Base-by-base conservation (phyloP, 805 yeast genomes). In the Zygotorulaspora chibaensis region DNA sequence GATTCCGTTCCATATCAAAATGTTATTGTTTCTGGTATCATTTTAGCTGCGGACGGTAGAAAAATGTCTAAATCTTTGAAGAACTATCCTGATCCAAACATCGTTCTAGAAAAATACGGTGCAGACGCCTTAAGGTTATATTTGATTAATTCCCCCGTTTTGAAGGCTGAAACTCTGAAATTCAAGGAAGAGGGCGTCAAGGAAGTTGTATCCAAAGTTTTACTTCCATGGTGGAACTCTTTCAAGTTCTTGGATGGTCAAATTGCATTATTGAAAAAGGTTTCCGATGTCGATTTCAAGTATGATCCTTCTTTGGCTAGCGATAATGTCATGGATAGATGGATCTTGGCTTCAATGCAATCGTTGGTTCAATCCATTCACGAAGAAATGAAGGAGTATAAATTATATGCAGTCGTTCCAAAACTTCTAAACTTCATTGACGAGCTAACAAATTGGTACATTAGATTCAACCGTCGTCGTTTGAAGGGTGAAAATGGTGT, bases 101-200 rank as follows among this genome's bases (percentile, higher is more conserved):
- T 79, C 54, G 83, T 93, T 50, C 76, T 93, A 64, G 77, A 86
- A 55, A 83, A 81, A 65, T 90, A 87, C 63, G 99, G 99, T 75
- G 96, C 99, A 37, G 99, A 93, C 74, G 96, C 99, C 25, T 76
- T 93, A 62, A 84, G 99, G 71, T 75, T 93, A 62, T 93, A 93
- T 67, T 79, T 93, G 72, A 93, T 93, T 71, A 93, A 91, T 71
- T 93, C 99, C 3, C 99, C 99, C 13, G 97, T 95, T 7, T 77
- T 93, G 65, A 85, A 93, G 61, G 99, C 98, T 38, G 99, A 93
- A 73, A 82, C 96, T 42, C 78, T 93, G 76, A 87, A 89, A 65
- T 93, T 93, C 77, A 90, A 89, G 70, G 99, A 93, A 72, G 98
- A 91, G 66, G 99, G 99, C 73, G 99, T 93, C 35, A 88, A 89